phyloP scores from a whole-genome alignment of 352 stramenopile species.

The Phytophthora syringae region DNA sequence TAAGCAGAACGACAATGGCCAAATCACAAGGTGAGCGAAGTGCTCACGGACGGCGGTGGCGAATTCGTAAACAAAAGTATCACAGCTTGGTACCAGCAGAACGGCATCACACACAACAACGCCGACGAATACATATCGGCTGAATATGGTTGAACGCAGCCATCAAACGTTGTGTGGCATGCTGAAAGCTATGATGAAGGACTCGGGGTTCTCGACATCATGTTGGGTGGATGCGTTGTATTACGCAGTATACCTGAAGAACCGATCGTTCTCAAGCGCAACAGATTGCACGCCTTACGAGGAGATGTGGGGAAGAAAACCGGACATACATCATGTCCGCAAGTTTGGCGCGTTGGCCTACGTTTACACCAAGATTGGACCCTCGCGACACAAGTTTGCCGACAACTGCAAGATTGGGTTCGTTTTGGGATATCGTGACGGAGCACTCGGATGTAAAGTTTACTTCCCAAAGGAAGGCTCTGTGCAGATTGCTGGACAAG shows the following conservation, averaged over 20 bases:
- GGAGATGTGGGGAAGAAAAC: conserved; percentile 2
- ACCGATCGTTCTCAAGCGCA: conserved; percentile 1
- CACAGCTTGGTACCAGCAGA: conserved; percentile 7
- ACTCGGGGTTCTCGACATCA: not conserved
- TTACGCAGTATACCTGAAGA: conserved; percentile 8
- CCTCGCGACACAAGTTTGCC: conserved; percentile 9
- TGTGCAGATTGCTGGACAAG: not conserved
- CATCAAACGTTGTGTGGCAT: conserved; percentile 7
- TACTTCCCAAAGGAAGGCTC: conserved; percentile 3
- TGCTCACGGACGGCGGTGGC: conserved; percentile 5
- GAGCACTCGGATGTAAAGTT: conserved; percentile 5
- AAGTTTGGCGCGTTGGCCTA: conserved; percentile 6
- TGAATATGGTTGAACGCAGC: conserved; percentile 13
- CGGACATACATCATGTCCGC: conserved; percentile 3
- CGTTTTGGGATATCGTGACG: not conserved
- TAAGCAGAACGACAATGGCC: conserved; percentile 4
- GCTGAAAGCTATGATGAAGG: conserved; percentile 9
- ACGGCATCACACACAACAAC: conserved; percentile 13
- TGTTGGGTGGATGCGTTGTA: conserved; percentile 1
- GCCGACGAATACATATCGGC: not conserved
- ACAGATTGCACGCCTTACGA: conserved; percentile 6
- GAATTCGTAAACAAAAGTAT: conserved; percentile 4
- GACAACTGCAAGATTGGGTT: conserved; percentile 8
- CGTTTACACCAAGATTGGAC: conserved; percentile 7
- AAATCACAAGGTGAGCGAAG: not conserved